A percentile compares a stretch with the other conserved stretches of the same genome.
Evolutionary conservation across 2,329 filamentous ascomycete genomes (phyloP).

Genomic region (Colletotrichum chrysophilum): DNA sequence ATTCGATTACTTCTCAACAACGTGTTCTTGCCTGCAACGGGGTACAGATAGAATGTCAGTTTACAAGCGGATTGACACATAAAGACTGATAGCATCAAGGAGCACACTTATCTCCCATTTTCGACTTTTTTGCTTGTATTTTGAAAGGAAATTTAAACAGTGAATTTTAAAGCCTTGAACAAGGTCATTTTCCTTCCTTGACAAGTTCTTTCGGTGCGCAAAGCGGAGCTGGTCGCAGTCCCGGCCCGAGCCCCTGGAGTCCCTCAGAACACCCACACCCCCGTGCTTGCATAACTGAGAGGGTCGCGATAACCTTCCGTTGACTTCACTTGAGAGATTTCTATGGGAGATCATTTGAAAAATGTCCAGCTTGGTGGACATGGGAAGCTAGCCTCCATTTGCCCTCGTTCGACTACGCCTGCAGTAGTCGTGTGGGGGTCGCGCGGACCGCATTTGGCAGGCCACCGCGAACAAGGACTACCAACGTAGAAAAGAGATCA

Average conservation of each 20-base stretch:
- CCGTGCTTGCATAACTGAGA: neutral
- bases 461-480: neutral
- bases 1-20: accelerated
- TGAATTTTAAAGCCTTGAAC: too few species aligned
- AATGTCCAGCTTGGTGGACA: neutral
- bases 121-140: too few species aligned
- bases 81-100: too few species aligned
- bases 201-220: neutral
- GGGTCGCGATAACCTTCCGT: neutral
- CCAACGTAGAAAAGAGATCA: neutral
- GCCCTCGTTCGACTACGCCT: neutral
- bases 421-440: neutral
- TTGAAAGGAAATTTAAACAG: too few species aligned
- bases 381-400: neutral
- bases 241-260: neutral
- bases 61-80: too few species aligned
- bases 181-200: too few species aligned
- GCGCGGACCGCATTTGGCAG: neutral
- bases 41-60: too few species aligned
- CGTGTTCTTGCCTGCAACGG: too few species aligned
- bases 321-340: neutral
- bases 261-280: neutral
- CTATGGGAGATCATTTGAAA: accelerated
- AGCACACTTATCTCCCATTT: too few species aligned
- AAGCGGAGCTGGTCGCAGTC: neutral